Evolutionary conservation across 805 yeast genomes (phyloP), one percentile per base, ranked within the genome.

Genomic region (Kuraishia cidri): DNA sequence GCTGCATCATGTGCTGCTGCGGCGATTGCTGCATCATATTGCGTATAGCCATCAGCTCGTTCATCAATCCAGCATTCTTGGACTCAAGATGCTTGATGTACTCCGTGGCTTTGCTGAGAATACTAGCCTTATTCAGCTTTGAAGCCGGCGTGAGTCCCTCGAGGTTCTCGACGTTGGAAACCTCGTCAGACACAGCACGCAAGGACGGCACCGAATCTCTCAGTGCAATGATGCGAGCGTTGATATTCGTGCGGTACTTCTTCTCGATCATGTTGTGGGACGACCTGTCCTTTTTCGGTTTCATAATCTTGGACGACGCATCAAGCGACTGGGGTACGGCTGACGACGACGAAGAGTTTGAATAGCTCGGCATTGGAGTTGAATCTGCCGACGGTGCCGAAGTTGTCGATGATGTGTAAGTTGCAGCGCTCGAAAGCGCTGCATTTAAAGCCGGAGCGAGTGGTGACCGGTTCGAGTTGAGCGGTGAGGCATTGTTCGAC

Each of bases 231-330:
- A 83, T 81, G 51, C 77, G 79, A 34, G 79, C 64, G 46, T 81
- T 83, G 42, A 83, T 79, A 47, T 83, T 82, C 14, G 83, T 78
- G 43, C 94, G 57, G 54, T 84, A 84, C 47, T 80, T 77, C 56
- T 82, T 82, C 50, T 84, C 94, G 43, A 83, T 78, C 64, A 80
- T 74, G 47, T 82, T 83, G 56, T 83, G 94, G 6, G 84, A 69
- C 1, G 77, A 65, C 54, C 79, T 69, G 35, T 69, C 69, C 37
- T 62, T 63, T 39, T 58, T 64, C 3, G 74, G 70, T 42, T 72
- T 74, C 4, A 59, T 16, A 12, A 15, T 7, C 23, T 20, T 20
- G 7, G 23, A 20, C 9, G 23, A 7, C n/a, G n/a, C n/a, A n/a
- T n/a, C n/a, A n/a, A n/a, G n/a, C n/a, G n/a, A n/a, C n/a, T n/a